These are phyloP conservation scores for Cladosporium sphaerospermum DNA, from an alignment of 2,329 filamentous ascomycete genomes.

Conservation along the genomic window DNA sequence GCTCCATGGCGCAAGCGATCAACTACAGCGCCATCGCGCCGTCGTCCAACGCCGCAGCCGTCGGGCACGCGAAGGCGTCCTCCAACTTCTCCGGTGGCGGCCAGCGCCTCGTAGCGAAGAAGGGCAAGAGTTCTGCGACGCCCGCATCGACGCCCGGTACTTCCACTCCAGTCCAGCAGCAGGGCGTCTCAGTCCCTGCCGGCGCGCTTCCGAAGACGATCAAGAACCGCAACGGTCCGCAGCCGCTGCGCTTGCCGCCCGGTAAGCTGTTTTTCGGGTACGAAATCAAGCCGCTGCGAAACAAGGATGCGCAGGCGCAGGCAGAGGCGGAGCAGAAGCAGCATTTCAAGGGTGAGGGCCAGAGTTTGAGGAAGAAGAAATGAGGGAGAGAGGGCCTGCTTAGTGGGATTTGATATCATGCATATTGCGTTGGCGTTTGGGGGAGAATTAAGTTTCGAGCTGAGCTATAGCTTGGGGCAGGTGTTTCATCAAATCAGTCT, in stretches of 20 bases:
- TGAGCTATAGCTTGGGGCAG: too few relatives aligned
- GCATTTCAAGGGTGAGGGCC: conserved; percentile 59
- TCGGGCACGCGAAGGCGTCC: conserved; percentile 56
- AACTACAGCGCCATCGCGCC: conserved; percentile 91
- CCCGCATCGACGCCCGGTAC: conserved; percentile 33
- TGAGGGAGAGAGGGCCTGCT: background rate
- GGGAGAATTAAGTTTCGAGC: too few relatives aligned
- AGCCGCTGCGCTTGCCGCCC: conserved; percentile 74
- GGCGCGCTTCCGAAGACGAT: conserved; percentile 34
- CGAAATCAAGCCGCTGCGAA: conserved; percentile 81
- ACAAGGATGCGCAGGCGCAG: conserved; percentile 63
- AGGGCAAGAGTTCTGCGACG: conserved; percentile 50
- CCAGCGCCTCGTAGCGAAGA: conserved; percentile 77
- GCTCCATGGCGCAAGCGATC: conserved; percentile 96
- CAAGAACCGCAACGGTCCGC: conserved; percentile 66
- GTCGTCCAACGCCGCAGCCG: conserved; percentile 58
- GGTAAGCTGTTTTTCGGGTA: conserved; percentile 98
- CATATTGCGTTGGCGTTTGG: too few relatives aligned
- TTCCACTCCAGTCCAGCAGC: conserved; percentile 50
- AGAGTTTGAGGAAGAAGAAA: conserved; percentile 77
- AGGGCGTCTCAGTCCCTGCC: conserved; percentile 21
- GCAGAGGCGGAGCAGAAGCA: conserved; percentile 55
- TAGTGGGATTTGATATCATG: too few relatives aligned
- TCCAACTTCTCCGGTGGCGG: conserved; percentile 78
- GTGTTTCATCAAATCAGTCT: too few relatives aligned